These are phyloP conservation scores for Hypoxylon crocopeplum DNA, from an alignment of 495 filamentous ascomycete genomes.

Conservation along the genomic window DNA sequence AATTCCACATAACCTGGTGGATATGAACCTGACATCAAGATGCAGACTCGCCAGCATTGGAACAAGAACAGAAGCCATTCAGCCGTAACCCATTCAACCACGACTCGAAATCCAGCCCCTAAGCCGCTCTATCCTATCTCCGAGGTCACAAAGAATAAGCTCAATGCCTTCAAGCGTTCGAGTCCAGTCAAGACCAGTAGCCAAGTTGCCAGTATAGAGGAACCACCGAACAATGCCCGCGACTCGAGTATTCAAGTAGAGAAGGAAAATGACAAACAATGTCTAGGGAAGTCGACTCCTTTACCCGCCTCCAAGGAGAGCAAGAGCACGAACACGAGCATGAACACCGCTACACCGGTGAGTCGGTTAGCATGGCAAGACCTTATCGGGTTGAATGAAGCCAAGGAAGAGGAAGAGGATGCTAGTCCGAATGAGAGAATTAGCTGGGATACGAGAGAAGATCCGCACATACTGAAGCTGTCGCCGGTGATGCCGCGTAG, in stretches of 20 bases:
- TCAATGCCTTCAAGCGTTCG: constrained; percentile 56
- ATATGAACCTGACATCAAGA: constrained; percentile 20
- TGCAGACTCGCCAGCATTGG: constrained; percentile 54
- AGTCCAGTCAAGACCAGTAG: constrained; percentile 15
- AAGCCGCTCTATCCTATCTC: constrained; percentile 52
- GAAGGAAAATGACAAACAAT: constrained; percentile 21
- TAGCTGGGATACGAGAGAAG: constrained; percentile 47
- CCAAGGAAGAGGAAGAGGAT: constrained; percentile 41
- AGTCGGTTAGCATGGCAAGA: constrained; percentile 78
- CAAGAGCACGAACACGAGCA: constrained; percentile 44
- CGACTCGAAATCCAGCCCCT: constrained; percentile 17
- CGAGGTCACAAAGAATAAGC: constrained; percentile 56
- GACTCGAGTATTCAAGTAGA: constrained; percentile 10
- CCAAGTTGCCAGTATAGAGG: background rate
- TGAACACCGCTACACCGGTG: constrained; percentile 65
- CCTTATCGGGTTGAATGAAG: constrained; percentile 75
- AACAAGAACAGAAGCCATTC: constrained; percentile 56
- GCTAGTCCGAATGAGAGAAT: constrained; percentile 56
- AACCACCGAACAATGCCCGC: too few relatives aligned
- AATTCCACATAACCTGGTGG: too few relatives aligned
- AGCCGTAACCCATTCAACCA: constrained; percentile 31
- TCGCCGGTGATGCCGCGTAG: constrained; percentile 57
- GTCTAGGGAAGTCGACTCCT: constrained; percentile 1
- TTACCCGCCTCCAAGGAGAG: constrained; percentile 40
- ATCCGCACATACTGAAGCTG: constrained; percentile 47